Conservation (phyloP, 768 basidiomycete genomes). For the Kwoniella dendrophila region DNA sequence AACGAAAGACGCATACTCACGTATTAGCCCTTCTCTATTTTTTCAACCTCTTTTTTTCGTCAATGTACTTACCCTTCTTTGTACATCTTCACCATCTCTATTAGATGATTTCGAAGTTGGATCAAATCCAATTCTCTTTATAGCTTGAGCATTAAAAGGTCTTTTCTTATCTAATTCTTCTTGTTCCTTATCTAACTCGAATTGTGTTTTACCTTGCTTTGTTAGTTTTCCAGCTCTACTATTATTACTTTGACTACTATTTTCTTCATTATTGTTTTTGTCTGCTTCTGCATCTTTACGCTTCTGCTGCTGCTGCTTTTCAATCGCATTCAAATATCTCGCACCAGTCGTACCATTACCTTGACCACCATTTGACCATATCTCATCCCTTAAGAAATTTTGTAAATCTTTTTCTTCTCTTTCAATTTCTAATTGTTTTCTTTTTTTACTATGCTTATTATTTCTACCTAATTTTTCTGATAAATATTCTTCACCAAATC, state of each 20-base stretch:
- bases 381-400: conserved; percentile 63
- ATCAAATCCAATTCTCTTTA: conserved; percentile 52
- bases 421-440: conserved; percentile 60
- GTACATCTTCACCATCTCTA: conserved; percentile 26
- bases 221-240: too few species aligned
- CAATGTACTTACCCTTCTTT: conserved; percentile 30
- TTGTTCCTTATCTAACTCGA: conserved; percentile 56
- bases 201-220: conserved; percentile 56
- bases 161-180: conserved; percentile 67
- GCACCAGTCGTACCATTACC: conserved; percentile 61
- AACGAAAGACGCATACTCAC: too few species aligned
- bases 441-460: conserved; percentile 72
- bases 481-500: conserved; percentile 61
- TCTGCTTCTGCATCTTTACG: too few species aligned
- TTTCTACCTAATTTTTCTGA: conserved; percentile 76
- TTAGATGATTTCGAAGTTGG: conserved; percentile 31
- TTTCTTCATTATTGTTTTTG: too few species aligned
- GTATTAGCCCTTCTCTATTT: too few species aligned
- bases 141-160: conserved; percentile 41
- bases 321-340: too few species aligned
- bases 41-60: too few species aligned
- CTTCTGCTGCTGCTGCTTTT: too few species aligned
- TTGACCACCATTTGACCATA: conserved; percentile 69
- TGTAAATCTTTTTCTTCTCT: conserved; percentile 66
- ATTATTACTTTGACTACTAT: too few species aligned